Conservation (phyloP, 2,329 filamentous ascomycete species). For the Aspergillus aculeatus region DNA sequence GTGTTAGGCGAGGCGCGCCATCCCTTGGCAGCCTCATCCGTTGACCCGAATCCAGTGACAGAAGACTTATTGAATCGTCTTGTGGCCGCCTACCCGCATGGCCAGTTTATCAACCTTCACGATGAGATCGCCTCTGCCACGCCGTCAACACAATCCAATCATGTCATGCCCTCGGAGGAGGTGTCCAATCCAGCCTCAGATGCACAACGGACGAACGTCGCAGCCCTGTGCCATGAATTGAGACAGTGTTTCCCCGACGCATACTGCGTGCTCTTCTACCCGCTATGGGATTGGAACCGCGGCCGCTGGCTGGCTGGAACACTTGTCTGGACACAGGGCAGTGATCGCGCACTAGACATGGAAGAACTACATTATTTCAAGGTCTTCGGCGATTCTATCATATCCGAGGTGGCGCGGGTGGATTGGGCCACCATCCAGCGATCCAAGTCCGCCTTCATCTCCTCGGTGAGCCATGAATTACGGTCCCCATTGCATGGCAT, state of each 20-base stretch:
- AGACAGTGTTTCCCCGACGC: constrained; percentile 20
- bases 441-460: constrained; percentile 53
- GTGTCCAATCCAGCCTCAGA: neutral
- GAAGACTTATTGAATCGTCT: constrained; percentile 21
- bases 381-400: constrained; percentile 36
- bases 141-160: neutral
- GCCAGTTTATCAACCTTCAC: constrained; percentile 24
- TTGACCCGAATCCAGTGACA: constrained; percentile 5
- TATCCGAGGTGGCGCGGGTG: constrained; percentile 38
- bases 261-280: constrained; percentile 28
- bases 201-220: neutral
- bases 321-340: constrained; percentile 25
- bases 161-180: neutral
- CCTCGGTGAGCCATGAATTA: constrained; percentile 53
- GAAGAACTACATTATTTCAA: constrained; percentile 35
- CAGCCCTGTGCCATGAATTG: constrained; percentile 8
- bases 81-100: constrained; percentile 24
- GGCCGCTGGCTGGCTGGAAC: constrained; percentile 33
- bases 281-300: constrained; percentile 33
- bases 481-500: constrained; percentile 48
- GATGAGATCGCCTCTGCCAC: neutral
- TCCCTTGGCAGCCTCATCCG: neutral
- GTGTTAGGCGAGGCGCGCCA: constrained; percentile 20
- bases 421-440: constrained; percentile 38
- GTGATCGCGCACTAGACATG: constrained; percentile 16